phyloP scores from a whole-genome alignment of 176 grass and related monocot species.

The Eragrostis curvula region DNA sequence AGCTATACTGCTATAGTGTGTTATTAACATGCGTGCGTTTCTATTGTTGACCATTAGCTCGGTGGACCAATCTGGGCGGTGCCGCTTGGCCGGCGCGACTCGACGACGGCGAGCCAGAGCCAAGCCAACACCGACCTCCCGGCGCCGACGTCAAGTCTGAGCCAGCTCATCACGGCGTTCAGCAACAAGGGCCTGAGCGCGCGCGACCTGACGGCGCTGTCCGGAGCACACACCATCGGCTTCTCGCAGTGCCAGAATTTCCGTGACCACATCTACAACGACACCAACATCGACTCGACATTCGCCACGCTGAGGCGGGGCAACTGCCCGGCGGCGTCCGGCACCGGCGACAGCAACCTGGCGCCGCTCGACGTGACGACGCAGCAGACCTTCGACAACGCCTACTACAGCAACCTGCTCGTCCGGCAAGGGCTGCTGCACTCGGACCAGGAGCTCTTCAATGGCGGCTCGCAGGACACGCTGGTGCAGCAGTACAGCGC shows the following conservation, averaged over 20 bases:
- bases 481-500: constrained; percentile 46
- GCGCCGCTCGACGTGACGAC: constrained; percentile 61
- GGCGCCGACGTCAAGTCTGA: constrained; percentile 20
- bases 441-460: constrained; percentile 87
- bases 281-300: constrained; percentile 42
- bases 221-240: constrained; percentile 79
- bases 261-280: constrained; percentile 63
- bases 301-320: constrained; percentile 45
- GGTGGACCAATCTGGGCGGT: constrained; percentile 72
- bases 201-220: constrained; percentile 61
- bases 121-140: constrained; percentile 69
- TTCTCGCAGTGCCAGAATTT: constrained; percentile 60
- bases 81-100: constrained; percentile 68
- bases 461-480: constrained; percentile 54
- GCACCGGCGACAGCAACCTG: constrained; percentile 43
- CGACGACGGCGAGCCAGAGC: constrained; percentile 55
- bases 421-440: constrained; percentile 50
- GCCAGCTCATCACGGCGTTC: constrained; percentile 50
- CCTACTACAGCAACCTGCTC: constrained; percentile 61
- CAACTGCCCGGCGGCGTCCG: constrained; percentile 22
- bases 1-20: too few species aligned
- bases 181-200: constrained; percentile 50
- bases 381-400: constrained; percentile 59
- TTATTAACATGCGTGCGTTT: too few species aligned
- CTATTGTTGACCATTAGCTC: constrained; percentile 36